Evolutionary conservation across 2,329 filamentous ascomycete species (phyloP), one percentile per base, ranked within the genome.

Genomic region (Exophiala viscosa): DNA sequence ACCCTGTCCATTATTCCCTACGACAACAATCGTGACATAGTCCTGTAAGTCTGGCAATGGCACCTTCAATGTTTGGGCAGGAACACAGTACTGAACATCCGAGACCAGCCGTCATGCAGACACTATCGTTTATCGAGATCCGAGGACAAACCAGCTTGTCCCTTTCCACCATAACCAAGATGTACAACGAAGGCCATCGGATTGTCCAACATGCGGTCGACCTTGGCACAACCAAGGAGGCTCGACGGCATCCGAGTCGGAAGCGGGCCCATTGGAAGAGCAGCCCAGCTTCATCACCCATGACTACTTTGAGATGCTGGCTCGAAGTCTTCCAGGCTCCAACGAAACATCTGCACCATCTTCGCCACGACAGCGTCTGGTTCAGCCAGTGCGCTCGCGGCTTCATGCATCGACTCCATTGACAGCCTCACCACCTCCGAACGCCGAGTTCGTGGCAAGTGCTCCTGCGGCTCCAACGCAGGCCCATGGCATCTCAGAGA

Each of bases 301-400:
- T 2, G 84, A 90, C 46, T 99, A 99, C 75, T 99, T 99, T 71
- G 89, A 89, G 64, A 91, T 97, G 87, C 84, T 99, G 36, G 87
- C 82, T 40, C 72, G 78, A 45, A 84, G 78, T 60, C 71, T 74
- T 46, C 77, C 77, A 49, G 73, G 65, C 42, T 84, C 70, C 69
- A 77, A 64, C 70, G 74, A 68, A 61, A 65, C 66, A 42, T 71
- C 72, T 48, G 64, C 70, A 52, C 73, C 79, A 33, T 67, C 78
- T 2, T 76, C 80, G 48, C 74, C 78, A 13, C 69, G 75, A 69
- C 69, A 77, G 70, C 66, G 75, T 64, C 55, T 70, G 66, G 60
- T 73, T 70, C 63, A 75, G 67, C 60, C 71, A 64, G 77, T 54
- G 70, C 81, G 54, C 70, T 74, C 68, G 6, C 53, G 55, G 20